Evolutionary conservation across 1,139 yeast species (phyloP), one percentile per base, ranked within the genome.

Genomic region (Kurtzmaniella quercitrusa): DNA sequence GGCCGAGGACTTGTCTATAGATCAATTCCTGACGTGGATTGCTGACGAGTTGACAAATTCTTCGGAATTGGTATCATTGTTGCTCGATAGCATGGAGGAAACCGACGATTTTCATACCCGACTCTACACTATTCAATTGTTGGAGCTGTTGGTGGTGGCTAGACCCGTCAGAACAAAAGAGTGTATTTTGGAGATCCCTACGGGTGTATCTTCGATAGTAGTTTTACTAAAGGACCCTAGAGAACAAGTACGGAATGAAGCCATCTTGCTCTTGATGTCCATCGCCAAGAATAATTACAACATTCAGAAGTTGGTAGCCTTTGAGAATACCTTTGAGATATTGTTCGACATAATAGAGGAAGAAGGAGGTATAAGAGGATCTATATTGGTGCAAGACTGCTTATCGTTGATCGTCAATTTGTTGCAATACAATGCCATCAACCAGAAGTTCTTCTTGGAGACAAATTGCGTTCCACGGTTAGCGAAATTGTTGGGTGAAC

Each of bases 1-100:
- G 21, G 63, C 82, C 65, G 79, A 77, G 38, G 59, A 65, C 25
- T 51, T 61, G 1, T 62, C 74, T 9, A 77, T 80, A 14, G 97
- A 93, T 57, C 96, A 89, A 56, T 87, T 94, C 53, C 87, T 96
- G 0, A 67, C 90, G 48, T 91, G 97, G 96, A 85, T 94, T 37
- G 90, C 98, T 0, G 98, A 94, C 63, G 98, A 90, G 53, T 72
- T 94, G 54, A 86, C 93, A 1, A 94, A 88, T 57, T 77, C 76
- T 29, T 73, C 62, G 17, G 83, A 79, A 25, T 75, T 81, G 24
- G 70, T 93, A 38, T 71, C 75, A 19, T 63, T 79, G 3, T 63
- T 90, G 41, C 66, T 89, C 24, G 77, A 78, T 17, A 68, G 86
- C 3, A 58, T 73, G 38, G 73, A 78, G 41, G 73, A 75, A 29